These are phyloP conservation scores for Piper longum DNA, from an alignment of 164 flowering plant species.

Conservation along the genomic window DNA sequence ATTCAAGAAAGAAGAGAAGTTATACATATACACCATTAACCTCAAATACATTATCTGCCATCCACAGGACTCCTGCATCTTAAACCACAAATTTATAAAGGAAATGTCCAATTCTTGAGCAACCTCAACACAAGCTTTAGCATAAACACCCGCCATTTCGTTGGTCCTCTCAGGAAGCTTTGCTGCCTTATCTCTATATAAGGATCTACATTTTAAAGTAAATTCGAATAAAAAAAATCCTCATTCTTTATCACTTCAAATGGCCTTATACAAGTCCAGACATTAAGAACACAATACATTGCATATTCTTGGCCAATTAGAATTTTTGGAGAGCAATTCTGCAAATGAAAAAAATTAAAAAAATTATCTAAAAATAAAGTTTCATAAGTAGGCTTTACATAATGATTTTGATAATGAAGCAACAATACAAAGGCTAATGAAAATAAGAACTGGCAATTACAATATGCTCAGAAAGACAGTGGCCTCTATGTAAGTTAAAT, in stretches of 20 bases:
- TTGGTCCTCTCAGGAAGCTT: slow-evolving; percentile 67
- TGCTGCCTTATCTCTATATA: slow-evolving; percentile 57
- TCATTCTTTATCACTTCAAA: too few species aligned
- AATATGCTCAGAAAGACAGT: too few species aligned
- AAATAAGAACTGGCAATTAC: too few species aligned
- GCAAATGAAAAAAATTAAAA: slow-evolving; percentile 4
- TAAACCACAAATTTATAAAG: slow-evolving; percentile 67
- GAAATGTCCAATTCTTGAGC: slow-evolving; percentile 50
- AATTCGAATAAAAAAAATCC: too few species aligned
- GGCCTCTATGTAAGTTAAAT: too few species aligned
- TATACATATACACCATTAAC: slow-evolving; percentile 19
- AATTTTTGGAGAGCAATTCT: slow-evolving; percentile 49
- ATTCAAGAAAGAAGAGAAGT: too few species aligned
- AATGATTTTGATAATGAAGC: too few species aligned
- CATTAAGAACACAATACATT: slow-evolving; percentile 17
- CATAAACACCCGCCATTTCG: slow-evolving; percentile 57
- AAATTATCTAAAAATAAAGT: not conserved
- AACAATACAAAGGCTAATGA: too few species aligned
- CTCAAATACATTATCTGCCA: slow-evolving; percentile 72
- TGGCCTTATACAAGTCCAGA: too few species aligned
- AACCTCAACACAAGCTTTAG: slow-evolving; percentile 47
- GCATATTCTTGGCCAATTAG: slow-evolving; percentile 43
- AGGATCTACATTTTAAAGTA: slow-evolving; percentile 23
- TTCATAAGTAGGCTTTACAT: too few species aligned
- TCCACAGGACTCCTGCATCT: slow-evolving; percentile 71